Conservation (phyloP, 352 stramenopile species). For the Peronosclerospora sorghi region DNA sequence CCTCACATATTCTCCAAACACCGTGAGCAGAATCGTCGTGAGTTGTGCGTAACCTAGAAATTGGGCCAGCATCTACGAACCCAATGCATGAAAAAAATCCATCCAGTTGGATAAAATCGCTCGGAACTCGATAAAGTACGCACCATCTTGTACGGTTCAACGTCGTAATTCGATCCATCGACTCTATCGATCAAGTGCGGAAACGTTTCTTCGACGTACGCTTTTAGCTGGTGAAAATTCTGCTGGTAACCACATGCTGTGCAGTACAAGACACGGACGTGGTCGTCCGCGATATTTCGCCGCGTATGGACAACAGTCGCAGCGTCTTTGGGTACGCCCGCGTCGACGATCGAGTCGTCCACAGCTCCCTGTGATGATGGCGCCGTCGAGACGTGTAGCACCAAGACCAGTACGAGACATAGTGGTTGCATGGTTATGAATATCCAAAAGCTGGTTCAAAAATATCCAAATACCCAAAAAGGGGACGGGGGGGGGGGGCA, state of each 20-base stretch:
- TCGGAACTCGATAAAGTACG: too few relatives aligned
- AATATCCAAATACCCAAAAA: too few relatives aligned
- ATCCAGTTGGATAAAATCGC: too few relatives aligned
- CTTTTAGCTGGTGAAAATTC: conserved; percentile 65
- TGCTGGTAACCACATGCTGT: conserved; percentile 71
- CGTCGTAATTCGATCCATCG: conserved; percentile 47
- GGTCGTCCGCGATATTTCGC: conserved; percentile 41
- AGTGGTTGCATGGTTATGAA: too few relatives aligned
- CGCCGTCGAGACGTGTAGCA: too few relatives aligned
- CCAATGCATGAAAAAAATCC: neutral
- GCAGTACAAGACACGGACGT: conserved; percentile 55
- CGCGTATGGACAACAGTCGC: conserved; percentile 1
- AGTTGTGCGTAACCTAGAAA: conserved; percentile 38
- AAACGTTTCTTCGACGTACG: conserved; percentile 60
- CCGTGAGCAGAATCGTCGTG: conserved; percentile 41
- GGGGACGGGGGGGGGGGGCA: too few relatives aligned
- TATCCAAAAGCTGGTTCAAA: too few relatives aligned
- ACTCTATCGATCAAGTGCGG: conserved; percentile 59
- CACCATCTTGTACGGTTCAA: conserved; percentile 39
- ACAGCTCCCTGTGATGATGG: too few relatives aligned
- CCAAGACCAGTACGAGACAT: too few relatives aligned
- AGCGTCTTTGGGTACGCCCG: too few relatives aligned
- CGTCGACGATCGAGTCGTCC: too few relatives aligned
- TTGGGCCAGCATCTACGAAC: conserved; percentile 15
- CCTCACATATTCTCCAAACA: conserved; percentile 57